A percentile compares a stretch with the other conserved stretches of the same genome.
phyloP scores from a whole-genome alignment of 306 rosid species.

The Quercus engelmannii region DNA sequence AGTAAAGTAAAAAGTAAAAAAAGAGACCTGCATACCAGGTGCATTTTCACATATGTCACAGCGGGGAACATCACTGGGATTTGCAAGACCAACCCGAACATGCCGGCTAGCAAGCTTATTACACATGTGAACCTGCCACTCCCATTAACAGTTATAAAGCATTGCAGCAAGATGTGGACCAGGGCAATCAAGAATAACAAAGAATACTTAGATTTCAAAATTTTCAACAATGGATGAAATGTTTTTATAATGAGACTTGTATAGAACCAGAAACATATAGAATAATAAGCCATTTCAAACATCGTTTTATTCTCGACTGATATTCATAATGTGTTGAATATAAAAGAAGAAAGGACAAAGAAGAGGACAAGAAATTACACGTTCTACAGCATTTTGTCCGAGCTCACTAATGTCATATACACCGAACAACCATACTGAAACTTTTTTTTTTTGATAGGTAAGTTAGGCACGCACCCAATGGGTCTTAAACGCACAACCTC shows the following conservation, averaged over 20 bases:
- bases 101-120: constrained; percentile 96
- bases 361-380: background rate
- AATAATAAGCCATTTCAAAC: background rate
- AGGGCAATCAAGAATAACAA: constrained; percentile 11
- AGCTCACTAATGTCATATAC: background rate
- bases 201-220: constrained; percentile 9
- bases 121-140: constrained; percentile 88
- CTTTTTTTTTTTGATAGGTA: no score
- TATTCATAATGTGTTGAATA: background rate
- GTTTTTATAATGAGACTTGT: background rate
- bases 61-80: constrained; percentile 85
- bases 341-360: background rate
- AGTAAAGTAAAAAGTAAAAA: background rate
- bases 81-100: constrained; percentile 92
- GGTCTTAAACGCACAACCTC: no score
- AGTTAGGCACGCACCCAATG: no score
- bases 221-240: background rate
- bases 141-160: constrained; percentile 17
- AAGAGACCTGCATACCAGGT: constrained; percentile 53
- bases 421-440: background rate
- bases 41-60: constrained; percentile 98
- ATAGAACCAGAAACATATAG: background rate
- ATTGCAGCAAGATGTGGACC: constrained; percentile 4
- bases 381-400: background rate
- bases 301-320: background rate